Percentiles rank a stretch among this genome's conserved stretches.
Conservation (phyloP, 169 alveolate species). For the Fabrea salina region DNA sequence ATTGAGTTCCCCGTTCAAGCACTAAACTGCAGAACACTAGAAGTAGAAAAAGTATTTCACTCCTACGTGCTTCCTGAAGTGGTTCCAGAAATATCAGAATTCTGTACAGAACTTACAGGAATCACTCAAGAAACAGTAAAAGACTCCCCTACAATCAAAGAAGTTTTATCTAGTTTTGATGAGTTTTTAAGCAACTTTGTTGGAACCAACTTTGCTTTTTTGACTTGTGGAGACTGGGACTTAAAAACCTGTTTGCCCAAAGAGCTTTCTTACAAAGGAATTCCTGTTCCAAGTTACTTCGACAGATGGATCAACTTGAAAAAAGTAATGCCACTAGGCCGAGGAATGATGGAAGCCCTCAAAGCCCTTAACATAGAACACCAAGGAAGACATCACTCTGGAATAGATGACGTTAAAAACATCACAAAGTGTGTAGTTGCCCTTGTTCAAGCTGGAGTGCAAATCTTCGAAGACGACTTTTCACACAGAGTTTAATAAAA, state of each 20-base stretch:
- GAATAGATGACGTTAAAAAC: constrained; percentile 69
- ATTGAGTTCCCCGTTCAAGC: constrained; percentile 71
- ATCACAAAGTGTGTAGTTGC: constrained; percentile 36
- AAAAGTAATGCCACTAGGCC: constrained; percentile 44
- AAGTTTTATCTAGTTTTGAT: constrained; percentile 43
- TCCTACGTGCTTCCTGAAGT: constrained; percentile 56
- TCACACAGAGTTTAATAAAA: no score
- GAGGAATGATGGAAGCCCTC: constrained; percentile 59
- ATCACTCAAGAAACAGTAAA: constrained; percentile 64
- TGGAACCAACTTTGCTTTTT: constrained; percentile 40
- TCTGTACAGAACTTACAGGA: constrained; percentile 76
- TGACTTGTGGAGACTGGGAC: constrained; percentile 74
- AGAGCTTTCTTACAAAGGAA: constrained; percentile 50
- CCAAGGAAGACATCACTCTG: constrained; percentile 70
- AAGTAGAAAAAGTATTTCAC: constrained; percentile 38
- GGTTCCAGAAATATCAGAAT: constrained; percentile 57
- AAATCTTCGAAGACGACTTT: no score
- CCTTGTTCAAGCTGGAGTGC: not conserved
- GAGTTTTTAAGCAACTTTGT: constrained; percentile 39
- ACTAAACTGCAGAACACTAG: constrained; percentile 31
- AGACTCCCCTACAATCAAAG: constrained; percentile 39
- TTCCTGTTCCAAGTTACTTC: constrained; percentile 42
- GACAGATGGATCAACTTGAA: constrained; percentile 61
- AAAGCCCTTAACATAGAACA: constrained; percentile 31
- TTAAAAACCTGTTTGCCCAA: constrained; percentile 43